These are phyloP conservation scores for Puccinia novopanici DNA, from an alignment of 1,284 basidiomycete species.

Conservation along the genomic window DNA sequence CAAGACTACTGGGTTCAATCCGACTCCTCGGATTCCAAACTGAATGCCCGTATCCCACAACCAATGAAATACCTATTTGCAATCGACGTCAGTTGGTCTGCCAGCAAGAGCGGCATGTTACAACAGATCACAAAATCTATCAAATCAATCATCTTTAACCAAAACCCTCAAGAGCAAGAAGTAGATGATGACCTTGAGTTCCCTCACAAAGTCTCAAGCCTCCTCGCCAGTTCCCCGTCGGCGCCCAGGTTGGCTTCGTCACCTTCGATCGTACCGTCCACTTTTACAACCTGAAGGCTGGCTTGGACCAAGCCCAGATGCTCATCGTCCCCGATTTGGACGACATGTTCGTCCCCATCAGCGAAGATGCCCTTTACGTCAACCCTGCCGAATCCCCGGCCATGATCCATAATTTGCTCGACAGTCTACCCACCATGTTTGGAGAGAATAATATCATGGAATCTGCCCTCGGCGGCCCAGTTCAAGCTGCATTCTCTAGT, in stretches of 20 bases:
- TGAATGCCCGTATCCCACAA: slow-evolving; percentile 65
- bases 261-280: slow-evolving; percentile 82
- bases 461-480: slow-evolving; percentile 76
- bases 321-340: slow-evolving; percentile 84
- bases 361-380: slow-evolving; percentile 72
- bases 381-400: slow-evolving; percentile 70
- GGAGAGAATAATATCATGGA: slow-evolving; percentile 64
- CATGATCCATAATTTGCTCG: slow-evolving; percentile 69
- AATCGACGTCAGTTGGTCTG: slow-evolving; percentile 78
- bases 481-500: slow-evolving; percentile 73
- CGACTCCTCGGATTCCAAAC: slow-evolving; percentile 60
- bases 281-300: slow-evolving; percentile 80
- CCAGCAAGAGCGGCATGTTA: slow-evolving; percentile 75
- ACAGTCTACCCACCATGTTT: slow-evolving; percentile 71
- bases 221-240: slow-evolving; percentile 57
- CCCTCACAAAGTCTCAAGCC: slow-evolving; percentile 52
- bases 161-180: slow-evolving; percentile 55
- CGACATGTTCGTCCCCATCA: slow-evolving; percentile 84
- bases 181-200: slow-evolving; percentile 60
- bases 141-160: slow-evolving; percentile 68
- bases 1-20: slow-evolving; percentile 82
- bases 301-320: slow-evolving; percentile 69
- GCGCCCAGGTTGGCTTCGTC: slow-evolving; percentile 70
- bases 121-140: slow-evolving; percentile 70
- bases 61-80: slow-evolving; percentile 82